phyloP scores from a whole-genome alignment of 23 red algal species.

The Cyanidioschyzon merolae region DNA sequence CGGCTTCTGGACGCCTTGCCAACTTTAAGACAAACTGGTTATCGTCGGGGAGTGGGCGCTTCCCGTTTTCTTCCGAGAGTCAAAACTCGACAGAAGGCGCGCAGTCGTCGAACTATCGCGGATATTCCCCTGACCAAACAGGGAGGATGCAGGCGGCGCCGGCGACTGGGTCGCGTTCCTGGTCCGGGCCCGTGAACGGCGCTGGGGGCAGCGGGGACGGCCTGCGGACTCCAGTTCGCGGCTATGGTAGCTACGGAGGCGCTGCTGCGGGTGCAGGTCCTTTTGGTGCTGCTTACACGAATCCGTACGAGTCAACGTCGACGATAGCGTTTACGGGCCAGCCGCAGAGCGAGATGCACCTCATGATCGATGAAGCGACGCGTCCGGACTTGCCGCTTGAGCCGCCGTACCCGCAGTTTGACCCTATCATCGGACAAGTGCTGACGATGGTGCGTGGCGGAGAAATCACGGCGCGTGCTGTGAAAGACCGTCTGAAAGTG shows the following conservation, averaged over 20 bases:
- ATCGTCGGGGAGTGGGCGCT: neutral
- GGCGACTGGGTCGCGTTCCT: neutral
- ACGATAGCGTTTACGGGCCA: neutral
- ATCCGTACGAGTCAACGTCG: neutral
- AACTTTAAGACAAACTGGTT: neutral
- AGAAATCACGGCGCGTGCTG: slow-evolving; percentile 42
- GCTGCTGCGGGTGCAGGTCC: neutral
- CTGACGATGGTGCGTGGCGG: slow-evolving; percentile 31
- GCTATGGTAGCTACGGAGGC: neutral
- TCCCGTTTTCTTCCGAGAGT: neutral
- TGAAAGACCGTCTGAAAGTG: slow-evolving; percentile 77
- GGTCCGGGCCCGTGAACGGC: neutral
- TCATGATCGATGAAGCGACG: slow-evolving; percentile 16
- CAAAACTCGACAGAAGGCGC: neutral
- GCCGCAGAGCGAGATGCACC: neutral
- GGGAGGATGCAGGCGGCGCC: neutral
- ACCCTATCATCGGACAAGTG: neutral
- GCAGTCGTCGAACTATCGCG: neutral
- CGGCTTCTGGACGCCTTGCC: neutral
- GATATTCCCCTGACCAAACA: neutral
- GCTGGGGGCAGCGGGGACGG: neutral
- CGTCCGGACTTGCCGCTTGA: slow-evolving; percentile 11
- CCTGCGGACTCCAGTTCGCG: neutral
- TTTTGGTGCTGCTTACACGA: neutral
- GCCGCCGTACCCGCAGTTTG: slow-evolving; percentile 9